Evolutionary conservation across 176 grass and related monocot genomes (phyloP).

Genomic region (Avena eriantha): DNA sequence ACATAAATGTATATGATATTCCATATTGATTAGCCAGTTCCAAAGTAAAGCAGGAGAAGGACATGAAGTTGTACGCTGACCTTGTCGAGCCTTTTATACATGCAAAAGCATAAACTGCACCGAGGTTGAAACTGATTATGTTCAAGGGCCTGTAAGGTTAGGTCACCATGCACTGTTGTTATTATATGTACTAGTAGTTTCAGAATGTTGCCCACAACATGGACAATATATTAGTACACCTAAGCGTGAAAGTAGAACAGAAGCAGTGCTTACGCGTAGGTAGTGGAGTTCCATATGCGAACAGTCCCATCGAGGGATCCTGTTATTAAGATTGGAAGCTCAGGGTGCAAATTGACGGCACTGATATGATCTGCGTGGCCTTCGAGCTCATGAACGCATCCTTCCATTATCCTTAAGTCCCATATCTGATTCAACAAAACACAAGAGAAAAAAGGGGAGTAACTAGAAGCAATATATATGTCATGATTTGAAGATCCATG

Average conservation of each 20-base stretch:
- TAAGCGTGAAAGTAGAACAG: not conserved
- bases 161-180: no score
- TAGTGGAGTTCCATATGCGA: not conserved
- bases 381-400: not conserved
- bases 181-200: not conserved
- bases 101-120: constrained; percentile 61
- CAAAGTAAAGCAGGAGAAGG: no score
- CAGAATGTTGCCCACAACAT: no score
- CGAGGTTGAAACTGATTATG: constrained; percentile 58
- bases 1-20: no score
- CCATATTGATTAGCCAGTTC: no score
- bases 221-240: no score
- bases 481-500: no score
- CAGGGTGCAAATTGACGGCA: not conserved
- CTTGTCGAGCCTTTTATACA: constrained; percentile 59
- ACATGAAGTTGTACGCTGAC: not conserved
- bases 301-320: not conserved
- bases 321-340: constrained; percentile 3
- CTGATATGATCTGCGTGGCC: not conserved
- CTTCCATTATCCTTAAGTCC: not conserved
- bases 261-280: not conserved
- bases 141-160: constrained; percentile 58
- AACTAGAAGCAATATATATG: no score
- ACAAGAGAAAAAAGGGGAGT: not conserved
- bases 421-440: not conserved